Evolutionary conservation across 768 basidiomycete species (phyloP), one percentile per base, ranked within the genome.

Genomic region (Mycena chlorophos): DNA sequence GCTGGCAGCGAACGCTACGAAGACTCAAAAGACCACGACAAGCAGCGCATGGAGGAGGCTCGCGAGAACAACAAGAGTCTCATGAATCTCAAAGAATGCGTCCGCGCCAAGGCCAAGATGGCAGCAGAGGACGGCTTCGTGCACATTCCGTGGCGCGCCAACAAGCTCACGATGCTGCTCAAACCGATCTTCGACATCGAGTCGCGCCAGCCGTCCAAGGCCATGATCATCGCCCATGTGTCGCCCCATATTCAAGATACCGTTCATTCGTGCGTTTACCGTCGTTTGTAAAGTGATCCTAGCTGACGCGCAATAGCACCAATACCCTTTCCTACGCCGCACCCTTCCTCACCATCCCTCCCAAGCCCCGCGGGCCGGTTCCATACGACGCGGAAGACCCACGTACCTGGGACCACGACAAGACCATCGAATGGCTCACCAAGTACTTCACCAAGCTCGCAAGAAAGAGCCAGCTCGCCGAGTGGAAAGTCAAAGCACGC

Each of bases 171-270:
- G 4, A 68, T 72, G 67, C 60, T 73, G 25, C 67, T 73, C 31
- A 73, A 72, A 71, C 67, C 72, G 19, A 70, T 73, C 19, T 73
- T 71, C 55, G 72, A 73, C 62, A 62, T 69, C 37, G 72, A 73
- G 52, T 64, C 65, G 8, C 62, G 69, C 10, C 68, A 66, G 50
- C 68, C 64, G 2, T 66, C 67, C 22, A 65, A 60, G 55, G 62
- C 71, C 3, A 57, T 72, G 49, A 65, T 73, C 58, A 70, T 73
- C 58, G 72, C 72, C 6, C 72, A 73, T 54, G 69, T 71, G 16
- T 73, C 72, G 17, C 72, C 72, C 3, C 71, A 72, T 53, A 70
- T 73, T 28, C 71, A 72, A 47, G 72, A 73, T 52, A 55, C 66
- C 4, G 57, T 65, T 13, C 72, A 72, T 52, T 62, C 60, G 60